A percentile compares a stretch with the other conserved stretches of the same genome.
These are phyloP conservation scores for Raffaelea albimanens DNA, from an alignment of 2,329 filamentous ascomycete species.

Conservation along the genomic window DNA sequence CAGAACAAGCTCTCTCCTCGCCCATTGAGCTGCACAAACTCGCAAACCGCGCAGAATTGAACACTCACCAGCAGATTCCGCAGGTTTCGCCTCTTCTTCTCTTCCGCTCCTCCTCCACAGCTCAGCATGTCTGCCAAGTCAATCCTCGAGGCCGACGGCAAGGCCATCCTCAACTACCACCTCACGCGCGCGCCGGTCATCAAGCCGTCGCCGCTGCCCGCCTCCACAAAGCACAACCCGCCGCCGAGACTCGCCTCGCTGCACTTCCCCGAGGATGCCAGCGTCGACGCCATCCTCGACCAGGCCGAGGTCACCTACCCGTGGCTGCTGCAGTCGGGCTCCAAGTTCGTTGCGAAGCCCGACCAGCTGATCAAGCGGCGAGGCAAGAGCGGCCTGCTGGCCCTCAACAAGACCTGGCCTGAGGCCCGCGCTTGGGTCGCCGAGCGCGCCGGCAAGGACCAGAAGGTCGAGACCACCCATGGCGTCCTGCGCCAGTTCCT, in stretches of 20 bases:
- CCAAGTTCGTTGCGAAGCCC: constrained; percentile 97
- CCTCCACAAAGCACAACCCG: constrained; percentile 80
- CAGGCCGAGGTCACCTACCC: constrained; percentile 95
- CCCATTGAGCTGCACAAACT: too few species aligned
- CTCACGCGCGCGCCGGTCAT: constrained; percentile 94
- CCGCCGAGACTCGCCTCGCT: constrained; percentile 84
- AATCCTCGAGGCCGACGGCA: constrained; percentile 98
- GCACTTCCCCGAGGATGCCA: constrained; percentile 83
- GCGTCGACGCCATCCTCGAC: constrained; percentile 76
- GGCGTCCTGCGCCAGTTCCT: constrained; percentile 91
- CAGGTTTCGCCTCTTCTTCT: too few species aligned
- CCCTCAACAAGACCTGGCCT: constrained; percentile 93
- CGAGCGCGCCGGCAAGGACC: constrained; percentile 80
- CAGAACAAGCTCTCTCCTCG: neutral
- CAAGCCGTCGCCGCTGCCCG: constrained; percentile 90
- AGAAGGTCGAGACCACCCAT: constrained; percentile 85
- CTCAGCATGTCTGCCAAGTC: constrained; percentile 80
- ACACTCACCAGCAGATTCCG: neutral
- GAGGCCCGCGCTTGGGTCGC: constrained; percentile 93
- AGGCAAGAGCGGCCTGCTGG: constrained; percentile 95
- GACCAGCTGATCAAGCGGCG: constrained; percentile 99
- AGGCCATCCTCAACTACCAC: constrained; percentile 99
- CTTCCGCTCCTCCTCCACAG: neutral
- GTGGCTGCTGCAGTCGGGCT: constrained; percentile 74
- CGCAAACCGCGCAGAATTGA: neutral